phyloP scores from a whole-genome alignment of 257 asterid genomes.

The Nicotiana benthamiana region DNA sequence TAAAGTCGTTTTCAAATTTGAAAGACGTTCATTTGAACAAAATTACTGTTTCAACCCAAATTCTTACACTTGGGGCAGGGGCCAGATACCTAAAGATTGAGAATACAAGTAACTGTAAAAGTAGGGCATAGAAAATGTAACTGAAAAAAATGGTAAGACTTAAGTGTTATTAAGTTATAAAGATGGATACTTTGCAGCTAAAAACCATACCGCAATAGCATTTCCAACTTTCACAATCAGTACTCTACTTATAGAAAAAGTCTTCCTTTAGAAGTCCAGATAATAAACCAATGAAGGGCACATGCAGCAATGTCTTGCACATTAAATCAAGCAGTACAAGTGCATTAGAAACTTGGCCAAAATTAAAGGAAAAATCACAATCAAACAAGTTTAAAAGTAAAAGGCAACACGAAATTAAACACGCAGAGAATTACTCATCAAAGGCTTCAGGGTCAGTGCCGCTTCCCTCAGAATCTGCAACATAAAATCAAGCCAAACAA shows the following conservation, averaged over 20 bases:
- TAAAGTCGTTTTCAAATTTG: neutral
- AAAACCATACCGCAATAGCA: neutral
- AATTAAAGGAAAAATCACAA: neutral
- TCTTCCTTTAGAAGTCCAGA: neutral
- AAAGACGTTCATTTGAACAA: neutral
- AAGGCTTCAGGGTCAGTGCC: slow-evolving; percentile 41
- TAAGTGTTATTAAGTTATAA: neutral
- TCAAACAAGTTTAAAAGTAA: neutral
- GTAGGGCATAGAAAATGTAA: neutral
- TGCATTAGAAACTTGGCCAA: neutral
- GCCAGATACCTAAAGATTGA: neutral
- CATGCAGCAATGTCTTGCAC: slow-evolving; percentile 6
- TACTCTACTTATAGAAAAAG: slow-evolving; percentile 2
- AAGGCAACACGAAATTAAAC: neutral
- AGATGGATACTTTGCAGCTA: neutral
- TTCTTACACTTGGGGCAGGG: neutral
- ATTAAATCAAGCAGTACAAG: slow-evolving; percentile 11
- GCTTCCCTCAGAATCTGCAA: slow-evolving; percentile 35
- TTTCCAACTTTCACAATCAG: slow-evolving; percentile 8
- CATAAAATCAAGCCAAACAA: neutral
- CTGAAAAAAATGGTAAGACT: neutral
- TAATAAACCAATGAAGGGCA: neutral
- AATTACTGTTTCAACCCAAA: neutral
- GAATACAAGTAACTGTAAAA: neutral
- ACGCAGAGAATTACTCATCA: slow-evolving; percentile 34